Percentiles rank a stretch among this genome's conserved stretches.
Evolutionary conservation across 495 filamentous ascomycete species (phyloP).

Genomic region (Lasiosphaeria ovina): DNA sequence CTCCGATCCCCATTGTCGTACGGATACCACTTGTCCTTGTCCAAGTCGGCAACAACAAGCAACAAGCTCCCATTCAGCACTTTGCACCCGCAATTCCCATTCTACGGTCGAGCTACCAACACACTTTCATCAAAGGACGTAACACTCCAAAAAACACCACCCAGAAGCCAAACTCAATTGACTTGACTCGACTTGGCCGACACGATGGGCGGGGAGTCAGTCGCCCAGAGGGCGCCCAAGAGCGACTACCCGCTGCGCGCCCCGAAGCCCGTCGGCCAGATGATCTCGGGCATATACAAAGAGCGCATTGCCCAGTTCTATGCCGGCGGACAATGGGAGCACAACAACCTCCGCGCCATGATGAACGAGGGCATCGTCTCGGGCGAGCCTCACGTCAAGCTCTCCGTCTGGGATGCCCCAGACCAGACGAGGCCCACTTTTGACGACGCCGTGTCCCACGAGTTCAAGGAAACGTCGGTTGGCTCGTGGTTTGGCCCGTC

Average conservation of each 20-base stretch:
- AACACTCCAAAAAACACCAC: too few relatives aligned
- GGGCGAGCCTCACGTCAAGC: constrained; percentile 73
- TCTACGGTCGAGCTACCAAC: too few relatives aligned
- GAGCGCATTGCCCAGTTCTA: constrained; percentile 82
- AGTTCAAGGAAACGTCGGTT: constrained; percentile 72
- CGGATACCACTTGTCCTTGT: too few relatives aligned
- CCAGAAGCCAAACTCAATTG: too few relatives aligned
- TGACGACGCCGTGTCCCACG: constrained; percentile 76
- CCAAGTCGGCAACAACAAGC: too few relatives aligned
- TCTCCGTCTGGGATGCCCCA: constrained; percentile 84
- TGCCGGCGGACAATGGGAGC: constrained; percentile 73
- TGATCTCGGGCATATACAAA: constrained; percentile 83
- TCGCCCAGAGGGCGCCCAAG: constrained; percentile 28
- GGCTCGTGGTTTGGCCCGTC: constrained; percentile 85
- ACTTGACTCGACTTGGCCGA: not conserved
- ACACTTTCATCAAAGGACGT: too few relatives aligned
- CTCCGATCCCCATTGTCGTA: too few relatives aligned
- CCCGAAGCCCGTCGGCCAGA: constrained; percentile 63
- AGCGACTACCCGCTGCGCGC: constrained; percentile 48
- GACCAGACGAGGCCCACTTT: constrained; percentile 80
- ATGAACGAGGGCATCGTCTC: constrained; percentile 71
- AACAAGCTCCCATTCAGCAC: too few relatives aligned
- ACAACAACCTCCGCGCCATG: constrained; percentile 74
- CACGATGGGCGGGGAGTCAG: constrained; percentile 36
- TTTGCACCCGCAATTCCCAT: too few relatives aligned